These are phyloP conservation scores for Aspergillus clavatus DNA, from an alignment of 2,329 filamentous ascomycete species.

Conservation along the genomic window DNA sequence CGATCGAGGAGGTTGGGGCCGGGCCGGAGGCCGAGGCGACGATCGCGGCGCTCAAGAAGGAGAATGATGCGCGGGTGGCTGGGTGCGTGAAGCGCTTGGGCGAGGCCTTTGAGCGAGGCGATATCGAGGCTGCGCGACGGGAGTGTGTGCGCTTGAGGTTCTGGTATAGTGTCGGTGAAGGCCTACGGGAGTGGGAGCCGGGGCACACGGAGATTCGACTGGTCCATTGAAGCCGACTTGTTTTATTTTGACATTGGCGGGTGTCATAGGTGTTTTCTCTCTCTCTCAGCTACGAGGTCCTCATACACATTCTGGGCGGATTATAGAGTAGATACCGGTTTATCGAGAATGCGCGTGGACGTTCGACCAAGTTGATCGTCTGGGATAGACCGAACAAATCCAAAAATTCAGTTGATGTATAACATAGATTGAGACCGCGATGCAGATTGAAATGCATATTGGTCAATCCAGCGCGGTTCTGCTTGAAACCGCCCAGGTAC, in stretches of 20 bases:
- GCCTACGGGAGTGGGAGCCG: slow-evolving; percentile 75
- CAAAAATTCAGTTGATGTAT: too few species aligned
- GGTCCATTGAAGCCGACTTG: slow-evolving; percentile 53
- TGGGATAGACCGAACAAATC: too few species aligned
- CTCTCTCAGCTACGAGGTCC: too few species aligned
- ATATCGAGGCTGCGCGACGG: slow-evolving; percentile 60
- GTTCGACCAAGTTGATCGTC: too few species aligned
- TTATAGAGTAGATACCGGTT: too few species aligned
- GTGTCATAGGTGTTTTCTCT: too few species aligned
- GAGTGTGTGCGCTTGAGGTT: slow-evolving; percentile 79
- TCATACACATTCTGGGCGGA: too few species aligned
- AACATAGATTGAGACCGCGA: too few species aligned
- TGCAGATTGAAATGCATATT: too few species aligned
- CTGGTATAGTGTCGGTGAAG: slow-evolving; percentile 83
- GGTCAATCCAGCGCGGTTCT: too few species aligned
- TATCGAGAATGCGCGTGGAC: too few species aligned
- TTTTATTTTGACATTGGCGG: background rate
- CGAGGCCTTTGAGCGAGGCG: slow-evolving; percentile 59
- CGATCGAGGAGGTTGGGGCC: slow-evolving; percentile 59
- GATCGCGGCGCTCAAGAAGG: slow-evolving; percentile 61
- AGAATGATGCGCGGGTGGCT: slow-evolving; percentile 65
- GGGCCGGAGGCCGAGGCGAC: slow-evolving; percentile 49
- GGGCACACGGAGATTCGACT: slow-evolving; percentile 58
- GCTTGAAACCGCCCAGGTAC: too few species aligned
- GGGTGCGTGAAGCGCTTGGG: slow-evolving; percentile 61